Evolutionary conservation across 2,329 filamentous ascomycete genomes (phyloP).

Genomic region (Fulvia fulva): DNA sequence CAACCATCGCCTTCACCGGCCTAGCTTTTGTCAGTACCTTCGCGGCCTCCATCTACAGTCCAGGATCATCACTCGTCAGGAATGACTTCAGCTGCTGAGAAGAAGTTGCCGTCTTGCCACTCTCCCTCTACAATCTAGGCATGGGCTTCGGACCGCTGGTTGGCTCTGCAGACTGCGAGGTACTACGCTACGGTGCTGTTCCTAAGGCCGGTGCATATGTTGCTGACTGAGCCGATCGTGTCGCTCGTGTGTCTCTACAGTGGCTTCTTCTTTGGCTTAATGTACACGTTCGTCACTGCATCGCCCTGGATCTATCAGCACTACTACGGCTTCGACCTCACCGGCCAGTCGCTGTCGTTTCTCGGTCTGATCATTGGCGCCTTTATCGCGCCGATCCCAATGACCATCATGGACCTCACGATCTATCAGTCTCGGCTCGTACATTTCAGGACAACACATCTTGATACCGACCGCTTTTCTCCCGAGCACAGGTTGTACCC

Average conservation of each 20-base stretch:
- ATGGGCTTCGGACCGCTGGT: constrained; percentile 37
- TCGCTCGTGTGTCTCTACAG: constrained; percentile 40
- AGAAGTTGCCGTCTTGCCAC: constrained; percentile 33
- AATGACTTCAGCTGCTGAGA: constrained; percentile 26
- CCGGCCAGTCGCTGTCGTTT: constrained; percentile 34
- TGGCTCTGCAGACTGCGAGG: constrained; percentile 21
- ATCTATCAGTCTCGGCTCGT: constrained; percentile 28
- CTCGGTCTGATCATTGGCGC: constrained; percentile 28
- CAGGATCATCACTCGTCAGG: constrained; percentile 24
- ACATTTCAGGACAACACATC: not conserved
- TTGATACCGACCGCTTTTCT: constrained; percentile 14
- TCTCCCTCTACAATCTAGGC: constrained; percentile 37
- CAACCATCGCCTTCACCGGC: constrained; percentile 27
- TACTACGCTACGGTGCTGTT: constrained; percentile 26
- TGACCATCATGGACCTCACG: constrained; percentile 25
- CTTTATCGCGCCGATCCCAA: constrained; percentile 22
- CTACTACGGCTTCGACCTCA: constrained; percentile 28
- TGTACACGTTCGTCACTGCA: constrained; percentile 43
- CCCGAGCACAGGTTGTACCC: constrained; percentile 35
- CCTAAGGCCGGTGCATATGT: constrained; percentile 32
- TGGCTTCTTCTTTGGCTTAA: constrained; percentile 39
- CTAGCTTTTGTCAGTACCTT: constrained; percentile 32
- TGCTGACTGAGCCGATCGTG: constrained; percentile 42
- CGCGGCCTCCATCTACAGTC: constrained; percentile 31
- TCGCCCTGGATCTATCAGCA: constrained; percentile 32